Evolutionary conservation across 164 flowering plant species (phyloP), one percentile per base, ranked within the genome.

Genomic region (Brasenia schreberi): DNA sequence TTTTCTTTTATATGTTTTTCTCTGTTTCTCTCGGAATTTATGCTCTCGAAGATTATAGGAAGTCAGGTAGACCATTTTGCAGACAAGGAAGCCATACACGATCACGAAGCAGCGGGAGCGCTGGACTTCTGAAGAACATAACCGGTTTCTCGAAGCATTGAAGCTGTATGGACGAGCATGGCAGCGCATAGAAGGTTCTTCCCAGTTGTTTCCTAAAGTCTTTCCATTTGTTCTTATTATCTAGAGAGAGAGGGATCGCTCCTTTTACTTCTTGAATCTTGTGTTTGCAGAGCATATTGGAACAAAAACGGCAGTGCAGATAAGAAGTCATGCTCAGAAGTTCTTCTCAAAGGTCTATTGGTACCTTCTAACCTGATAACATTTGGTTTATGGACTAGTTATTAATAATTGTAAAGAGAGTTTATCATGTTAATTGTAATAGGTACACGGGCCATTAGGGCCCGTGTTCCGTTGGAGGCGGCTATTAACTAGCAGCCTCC

Each of bases 241-340:
- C 39, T 33, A 33, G 39, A 33, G 39, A 33, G 39, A 33, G 4
- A 33, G 39, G 39, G 39, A 33, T 33, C 39, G 4, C 39, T 33
- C 39, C 39, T 33, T 33, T 61, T 18, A 18, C 18, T 61, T 61
- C 63, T 61, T 23, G 12, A 44, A 61, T 77, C 70, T 64, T 72
- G 27, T 77, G 78, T 75, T 19, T 66, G 80, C 87, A 94, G 97
- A 89, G 75, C 96, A 91, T 82, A 85, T 94, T 61, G 99, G 99
- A 69, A 91, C 96, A 62, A 94, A 94, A 83, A 89, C 96, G 39
- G 97, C 97, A 59, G 96, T 94, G 77, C 99, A 94, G 86, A 94
- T 94, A 69, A 83, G 99, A 81, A 93, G 98, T 75, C 98, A 93
- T 81, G 98, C 98, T 56, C 98, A 93, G 70, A 93, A 93, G 71